Conservation (phyloP, 2,329 filamentous ascomycete genomes). For the Alternaria metachromatica region DNA sequence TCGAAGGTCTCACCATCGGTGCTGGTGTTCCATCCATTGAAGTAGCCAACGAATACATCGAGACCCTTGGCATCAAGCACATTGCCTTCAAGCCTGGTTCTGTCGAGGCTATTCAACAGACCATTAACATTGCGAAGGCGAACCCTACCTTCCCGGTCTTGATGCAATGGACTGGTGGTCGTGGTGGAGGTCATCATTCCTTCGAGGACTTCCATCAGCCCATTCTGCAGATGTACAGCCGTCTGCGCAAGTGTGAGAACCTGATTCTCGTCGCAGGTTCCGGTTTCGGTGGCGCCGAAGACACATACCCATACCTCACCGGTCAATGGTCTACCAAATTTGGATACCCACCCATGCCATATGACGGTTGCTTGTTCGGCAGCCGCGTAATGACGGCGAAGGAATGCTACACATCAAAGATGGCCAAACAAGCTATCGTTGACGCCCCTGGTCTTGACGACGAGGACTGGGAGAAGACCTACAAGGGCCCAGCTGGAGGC, state of each 20-base stretch:
- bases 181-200: constrained; percentile 59
- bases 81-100: constrained; percentile 59
- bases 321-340: constrained; percentile 54
- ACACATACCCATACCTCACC: constrained; percentile 57
- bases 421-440: constrained; percentile 55
- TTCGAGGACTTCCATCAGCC: constrained; percentile 60
- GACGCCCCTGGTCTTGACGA: constrained; percentile 53
- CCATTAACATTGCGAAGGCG: constrained; percentile 56
- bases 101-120: constrained; percentile 53
- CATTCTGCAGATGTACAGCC: constrained; percentile 55
- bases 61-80: constrained; percentile 64
- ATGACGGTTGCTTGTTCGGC: constrained; percentile 56
- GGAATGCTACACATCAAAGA: constrained; percentile 53
- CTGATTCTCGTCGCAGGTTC: constrained; percentile 57
- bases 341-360: constrained; percentile 56
- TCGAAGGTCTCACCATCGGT: constrained; percentile 57
- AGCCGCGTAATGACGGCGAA: constrained; percentile 58
- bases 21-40: constrained; percentile 58
- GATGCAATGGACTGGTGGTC: constrained; percentile 59
- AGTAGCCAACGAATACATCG: constrained; percentile 57
- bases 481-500: constrained; percentile 79
- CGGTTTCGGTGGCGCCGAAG: constrained; percentile 56
- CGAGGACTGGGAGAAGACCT: constrained; percentile 56
- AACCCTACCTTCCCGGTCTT: constrained; percentile 55
- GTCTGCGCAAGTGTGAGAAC: constrained; percentile 55